Evolutionary conservation across 2,329 filamentous ascomycete genomes (phyloP), one percentile per base, ranked within the genome.

Genomic region (Claviceps fusiformis): DNA sequence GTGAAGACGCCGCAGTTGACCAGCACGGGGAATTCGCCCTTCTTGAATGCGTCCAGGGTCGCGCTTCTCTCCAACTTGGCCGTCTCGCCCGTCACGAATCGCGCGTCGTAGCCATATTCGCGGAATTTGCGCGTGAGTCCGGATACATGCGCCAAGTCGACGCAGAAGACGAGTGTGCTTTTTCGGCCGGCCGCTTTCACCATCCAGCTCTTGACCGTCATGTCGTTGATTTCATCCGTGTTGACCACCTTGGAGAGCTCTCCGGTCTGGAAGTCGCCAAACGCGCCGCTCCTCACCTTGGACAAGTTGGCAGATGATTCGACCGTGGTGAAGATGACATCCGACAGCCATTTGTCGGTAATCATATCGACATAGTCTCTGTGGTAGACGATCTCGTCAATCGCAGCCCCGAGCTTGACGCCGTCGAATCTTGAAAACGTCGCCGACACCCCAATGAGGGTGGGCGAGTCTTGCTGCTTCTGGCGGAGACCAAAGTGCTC

Each of bases 1-100:
- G 92, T 97, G 64, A 95, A 97, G 45, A 98, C 87, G 9, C 91
- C 91, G 65, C 93, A 97, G 67, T 98, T 98, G 53, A 98, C 73
- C 15, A 98, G 77, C 1, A 98, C 89, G 0, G 89, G 89, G 59
- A 88, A 97, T 47, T 90, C 80, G 8, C 83, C 80, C 2, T 74
- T 77, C 60, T 80, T 86, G 70, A 98, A 98, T 2, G 80, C 81
- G 37, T 88, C 83, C 1, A 98, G 75, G 1, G 81, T 81, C 52
- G 85, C 76, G 52, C 81, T 78, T 48, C 93, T 81, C 53, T 85
- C 76, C n/a, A 79, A 68, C 57, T 80, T 82, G 9, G 80, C 76
- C 0, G 93, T 97, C 31, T 87, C 81, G 19, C 89, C 84, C 0
- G 90, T 96, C n/a, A 98, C 85, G 61, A 84, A 93, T 47, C 83